Evolutionary conservation across 108 stramenopile genomes (phyloP), one percentile per base, ranked within the genome.

Genomic region (Poteriospumella lacustris): DNA sequence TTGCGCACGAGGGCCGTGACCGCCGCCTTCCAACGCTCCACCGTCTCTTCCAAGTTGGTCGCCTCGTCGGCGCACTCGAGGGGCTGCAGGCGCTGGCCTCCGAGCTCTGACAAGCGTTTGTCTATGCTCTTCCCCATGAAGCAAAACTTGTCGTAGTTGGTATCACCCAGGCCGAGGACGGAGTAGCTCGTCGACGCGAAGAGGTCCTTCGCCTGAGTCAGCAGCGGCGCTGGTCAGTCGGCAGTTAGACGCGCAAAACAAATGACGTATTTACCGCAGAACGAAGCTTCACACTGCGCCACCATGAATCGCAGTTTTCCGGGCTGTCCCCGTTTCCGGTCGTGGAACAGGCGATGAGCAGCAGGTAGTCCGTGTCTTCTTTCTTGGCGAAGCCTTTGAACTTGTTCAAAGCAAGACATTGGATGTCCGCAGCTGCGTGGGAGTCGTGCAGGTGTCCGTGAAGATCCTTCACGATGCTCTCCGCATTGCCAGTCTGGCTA

Each of bases 291-390:
- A 90, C 82, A 58, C 91, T 91, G 9, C 93, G 77, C 5, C 85
- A 64, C 52, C 92, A 93, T 3, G 89, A 82, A 64, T 87, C 87
- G 0, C 86, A 85, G 79, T 93, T 93, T 78, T 93, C 92, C 38
- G 94, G 94, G 0, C 90, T 75, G 76, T 95, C 91, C 39, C 91
- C 94, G 68, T 95, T 93, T 1, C 94, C 94, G 2, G 93, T 95
- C 38, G 94, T 95, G 43, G 91, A 91, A 9, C 88, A 84, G 1
- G 93, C 84, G 0, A 93, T 72, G 29, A 93, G 52, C 5, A 92
- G 33, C n/a, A n/a, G n/a, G n/a, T n/a, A n/a, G n/a, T n/a, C n/a
- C n/a, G n/a, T n/a, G n/a, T n/a, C n/a, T n/a, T n/a, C n/a, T n/a
- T n/a, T n/a, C n/a, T n/a, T n/a, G n/a, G n/a, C n/a, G 29, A 43